Percentiles rank a stretch among this genome's conserved stretches.
phyloP scores from a whole-genome alignment of 2,329 filamentous ascomycete species.

The Pseudogymnoascus sp. region DNA sequence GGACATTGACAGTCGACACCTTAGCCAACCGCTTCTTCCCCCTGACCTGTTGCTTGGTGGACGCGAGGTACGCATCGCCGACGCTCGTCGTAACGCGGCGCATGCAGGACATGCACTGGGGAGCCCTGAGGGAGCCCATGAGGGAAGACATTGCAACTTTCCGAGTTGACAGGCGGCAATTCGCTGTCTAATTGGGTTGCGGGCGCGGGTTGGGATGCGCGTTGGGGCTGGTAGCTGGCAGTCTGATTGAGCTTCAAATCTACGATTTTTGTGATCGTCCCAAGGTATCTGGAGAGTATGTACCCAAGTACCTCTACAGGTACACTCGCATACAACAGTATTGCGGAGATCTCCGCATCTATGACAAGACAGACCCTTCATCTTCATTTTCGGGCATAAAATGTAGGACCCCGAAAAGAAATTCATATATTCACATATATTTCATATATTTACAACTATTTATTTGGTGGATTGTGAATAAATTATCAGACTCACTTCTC shows the following conservation, averaged over 20 bases:
- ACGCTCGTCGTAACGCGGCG: slow-evolving; percentile 23
- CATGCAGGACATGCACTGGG: slow-evolving; percentile 13
- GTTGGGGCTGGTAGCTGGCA: not conserved
- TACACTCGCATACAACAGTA: not conserved
- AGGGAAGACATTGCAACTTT: slow-evolving; percentile 11
- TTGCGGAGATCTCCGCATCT: not conserved
- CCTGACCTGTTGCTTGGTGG: slow-evolving; percentile 31
- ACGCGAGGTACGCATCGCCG: slow-evolving; percentile 16
- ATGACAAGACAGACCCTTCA: not conserved
- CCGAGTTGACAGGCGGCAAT: not conserved
- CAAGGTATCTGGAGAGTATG: not conserved
- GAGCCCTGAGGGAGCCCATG: slow-evolving; percentile 6
- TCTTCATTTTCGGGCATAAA: slow-evolving; percentile 1
- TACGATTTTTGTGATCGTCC: not conserved
- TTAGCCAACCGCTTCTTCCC: slow-evolving; percentile 39
- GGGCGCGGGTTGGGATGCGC: not conserved
- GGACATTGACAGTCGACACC: slow-evolving; percentile 39
- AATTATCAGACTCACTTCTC: not conserved
- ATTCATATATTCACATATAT: not conserved
- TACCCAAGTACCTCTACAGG: not conserved
- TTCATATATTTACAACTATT: not conserved
- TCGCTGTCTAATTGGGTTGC: not conserved
- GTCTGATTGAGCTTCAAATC: not conserved
- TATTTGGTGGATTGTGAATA: not conserved
- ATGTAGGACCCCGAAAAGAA: not conserved